Evolutionary conservation across 257 asterid species (phyloP).

Genomic region (Solanum medicagineum): DNA sequence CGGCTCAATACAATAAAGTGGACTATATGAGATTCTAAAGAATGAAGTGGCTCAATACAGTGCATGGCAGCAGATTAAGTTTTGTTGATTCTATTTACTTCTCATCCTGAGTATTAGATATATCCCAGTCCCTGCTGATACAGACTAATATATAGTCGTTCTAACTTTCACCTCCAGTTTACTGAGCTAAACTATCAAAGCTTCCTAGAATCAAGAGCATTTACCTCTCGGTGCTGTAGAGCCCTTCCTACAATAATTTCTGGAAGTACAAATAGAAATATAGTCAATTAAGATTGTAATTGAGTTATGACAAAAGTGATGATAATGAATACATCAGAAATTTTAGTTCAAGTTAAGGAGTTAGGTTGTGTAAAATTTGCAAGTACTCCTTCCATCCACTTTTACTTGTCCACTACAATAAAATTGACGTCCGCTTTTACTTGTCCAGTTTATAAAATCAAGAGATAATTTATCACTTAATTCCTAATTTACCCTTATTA

Average conservation of each 20-base stretch:
- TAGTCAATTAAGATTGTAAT: background rate
- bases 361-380: background rate
- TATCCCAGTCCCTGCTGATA: background rate
- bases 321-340: background rate
- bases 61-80: background rate
- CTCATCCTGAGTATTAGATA: background rate
- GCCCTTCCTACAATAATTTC: constrained; percentile 93
- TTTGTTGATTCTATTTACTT: background rate
- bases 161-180: background rate
- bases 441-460: background rate
- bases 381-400: background rate
- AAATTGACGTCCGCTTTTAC: background rate
- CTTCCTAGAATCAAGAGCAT: background rate
- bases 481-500: background rate
- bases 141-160: background rate
- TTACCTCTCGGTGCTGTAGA: constrained; percentile 59
- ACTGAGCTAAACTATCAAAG: background rate
- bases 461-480: background rate
- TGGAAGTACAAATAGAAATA: constrained; percentile 24
- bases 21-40: background rate
- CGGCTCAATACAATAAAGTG: background rate
- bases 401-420: background rate
- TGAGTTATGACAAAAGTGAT: background rate
- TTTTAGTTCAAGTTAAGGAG: background rate
- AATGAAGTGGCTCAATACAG: background rate